These are phyloP conservation scores for Heliamphora pulchella DNA, from an alignment of 179 eudicot genomes.

Conservation along the genomic window DNA sequence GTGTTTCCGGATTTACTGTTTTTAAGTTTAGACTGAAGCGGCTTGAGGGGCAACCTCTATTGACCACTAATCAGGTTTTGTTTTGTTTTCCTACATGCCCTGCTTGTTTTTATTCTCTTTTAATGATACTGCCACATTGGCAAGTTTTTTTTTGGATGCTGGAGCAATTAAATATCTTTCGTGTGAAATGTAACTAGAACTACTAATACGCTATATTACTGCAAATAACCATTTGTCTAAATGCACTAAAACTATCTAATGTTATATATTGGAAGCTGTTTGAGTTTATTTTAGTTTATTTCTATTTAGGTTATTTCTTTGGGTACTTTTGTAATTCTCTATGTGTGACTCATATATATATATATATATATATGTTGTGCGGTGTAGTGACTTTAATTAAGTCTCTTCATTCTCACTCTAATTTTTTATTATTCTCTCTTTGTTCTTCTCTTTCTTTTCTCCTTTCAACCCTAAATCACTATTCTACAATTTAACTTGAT, in stretches of 20 bases:
- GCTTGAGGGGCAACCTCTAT: slow-evolving; percentile 14
- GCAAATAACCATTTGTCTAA: too few relatives aligned
- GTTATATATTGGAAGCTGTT: neutral
- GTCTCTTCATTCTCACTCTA: too few relatives aligned
- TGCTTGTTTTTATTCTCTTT: neutral
- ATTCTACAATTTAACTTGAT: too few relatives aligned
- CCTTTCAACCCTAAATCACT: too few relatives aligned
- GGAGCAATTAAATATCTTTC: neutral
- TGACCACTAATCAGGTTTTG: slow-evolving; percentile 16
- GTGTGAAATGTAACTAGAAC: neutral
- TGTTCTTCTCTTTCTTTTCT: too few relatives aligned
- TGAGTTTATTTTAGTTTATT: neutral
- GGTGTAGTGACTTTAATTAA: too few relatives aligned
- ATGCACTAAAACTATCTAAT: neutral
- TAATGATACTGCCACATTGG: neutral
- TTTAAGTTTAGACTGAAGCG: slow-evolving; percentile 13
- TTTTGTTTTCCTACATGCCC: neutral
- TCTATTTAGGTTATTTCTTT: too few relatives aligned
- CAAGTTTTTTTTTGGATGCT: neutral
- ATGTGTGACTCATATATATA: too few relatives aligned
- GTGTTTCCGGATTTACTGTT: slow-evolving; percentile 17
- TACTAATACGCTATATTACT: too few relatives aligned
- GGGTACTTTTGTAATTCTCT: too few relatives aligned
- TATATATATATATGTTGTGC: too few relatives aligned
- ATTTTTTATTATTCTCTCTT: too few relatives aligned